Evolutionary conservation across 2,329 filamentous ascomycete species (phyloP), one percentile per base, ranked within the genome.

Genomic region (Meredithiella fracta): DNA sequence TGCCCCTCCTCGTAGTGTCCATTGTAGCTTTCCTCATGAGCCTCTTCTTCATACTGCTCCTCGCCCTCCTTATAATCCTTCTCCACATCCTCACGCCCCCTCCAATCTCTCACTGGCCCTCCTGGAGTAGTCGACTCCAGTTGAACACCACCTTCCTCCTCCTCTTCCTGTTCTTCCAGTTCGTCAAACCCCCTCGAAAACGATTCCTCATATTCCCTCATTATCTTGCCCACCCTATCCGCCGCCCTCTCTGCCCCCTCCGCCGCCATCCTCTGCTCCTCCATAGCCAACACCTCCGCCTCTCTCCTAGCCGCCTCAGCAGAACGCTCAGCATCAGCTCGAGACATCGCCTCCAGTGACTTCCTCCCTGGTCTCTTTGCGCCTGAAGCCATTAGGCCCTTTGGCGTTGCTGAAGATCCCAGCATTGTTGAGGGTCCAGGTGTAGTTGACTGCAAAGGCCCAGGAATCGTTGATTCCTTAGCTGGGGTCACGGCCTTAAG

Each of bases 401-500:
- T 37, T 8, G 50, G 50, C 8, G 50, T 52, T 20, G 29, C 11
- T 5, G 29, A 34, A 34, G 29, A 11, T 34, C 29, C 29, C 29
- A 11, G 29, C 11, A 11, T 34, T 11, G 29, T 52, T 7, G 29
- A 26, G 49, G 25, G 25, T 38, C 15, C 34, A 44, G n/a, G 26
- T 23, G 26, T 42, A 23, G 8, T 25, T 49, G 29, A n/a, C n/a
- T n/a, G n/a, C n/a, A n/a, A 26, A 25, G 25, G 25, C 47, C 15
- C 34, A 44, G n/a, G 26, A 22, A 25, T 42, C n/a, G 8, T 25
- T 49, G 44, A 26, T 17, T 26, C 50, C n/a, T 37, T 37, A 25
- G 7, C 54, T 15, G 52, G 56, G 1, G 55, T 47, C 51, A 55
- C 49, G 17, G 51, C 37, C 55, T 65, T 64, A 15, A 61, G 60